phyloP scores from a whole-genome alignment of 2,329 filamentous ascomycete species.

The Elsinoe australis region DNA sequence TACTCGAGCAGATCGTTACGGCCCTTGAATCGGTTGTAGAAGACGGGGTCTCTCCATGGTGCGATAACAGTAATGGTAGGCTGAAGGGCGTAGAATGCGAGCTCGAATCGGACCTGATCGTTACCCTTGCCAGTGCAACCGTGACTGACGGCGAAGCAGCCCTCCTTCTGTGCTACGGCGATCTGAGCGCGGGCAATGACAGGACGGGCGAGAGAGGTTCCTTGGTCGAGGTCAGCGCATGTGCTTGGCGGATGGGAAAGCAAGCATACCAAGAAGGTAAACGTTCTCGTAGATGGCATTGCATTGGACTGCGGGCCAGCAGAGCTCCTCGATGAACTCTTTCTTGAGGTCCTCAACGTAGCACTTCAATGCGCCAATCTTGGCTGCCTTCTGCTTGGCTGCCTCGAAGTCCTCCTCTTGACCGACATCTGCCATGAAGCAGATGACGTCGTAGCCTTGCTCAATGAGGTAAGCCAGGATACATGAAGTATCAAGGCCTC shows the following conservation, averaged over 20 bases:
- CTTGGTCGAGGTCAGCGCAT: background rate
- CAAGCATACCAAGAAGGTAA: slow-evolving; percentile 46
- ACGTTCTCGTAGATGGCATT: slow-evolving; percentile 41
- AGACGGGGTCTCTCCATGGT: slow-evolving; percentile 64
- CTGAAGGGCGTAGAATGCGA: slow-evolving; percentile 54
- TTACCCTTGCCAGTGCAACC: slow-evolving; percentile 59
- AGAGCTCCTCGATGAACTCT: slow-evolving; percentile 73
- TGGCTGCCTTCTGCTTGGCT: slow-evolving; percentile 63
- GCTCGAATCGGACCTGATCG: slow-evolving; percentile 59
- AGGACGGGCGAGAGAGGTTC: slow-evolving; percentile 53
- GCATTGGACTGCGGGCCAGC: slow-evolving; percentile 69
- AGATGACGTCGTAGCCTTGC: slow-evolving; percentile 55
- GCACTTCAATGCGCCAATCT: slow-evolving; percentile 61
- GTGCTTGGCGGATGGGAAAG: background rate
- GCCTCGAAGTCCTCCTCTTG: slow-evolving; percentile 61
- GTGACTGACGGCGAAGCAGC: slow-evolving; percentile 42
- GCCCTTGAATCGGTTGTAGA: slow-evolving; percentile 64
- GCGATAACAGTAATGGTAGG: slow-evolving; percentile 64
- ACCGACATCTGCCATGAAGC: slow-evolving; percentile 60
- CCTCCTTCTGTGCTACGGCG: slow-evolving; percentile 54
- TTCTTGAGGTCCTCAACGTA: slow-evolving; percentile 54
- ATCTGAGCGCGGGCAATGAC: slow-evolving; percentile 64
- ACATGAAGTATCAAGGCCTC: slow-evolving; percentile 54
- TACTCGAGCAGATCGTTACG: slow-evolving; percentile 67
- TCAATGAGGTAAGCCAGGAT: slow-evolving; percentile 45